Evolutionary conservation across 345 rosid species (phyloP).

Genomic region (Limnanthes douglasii): DNA sequence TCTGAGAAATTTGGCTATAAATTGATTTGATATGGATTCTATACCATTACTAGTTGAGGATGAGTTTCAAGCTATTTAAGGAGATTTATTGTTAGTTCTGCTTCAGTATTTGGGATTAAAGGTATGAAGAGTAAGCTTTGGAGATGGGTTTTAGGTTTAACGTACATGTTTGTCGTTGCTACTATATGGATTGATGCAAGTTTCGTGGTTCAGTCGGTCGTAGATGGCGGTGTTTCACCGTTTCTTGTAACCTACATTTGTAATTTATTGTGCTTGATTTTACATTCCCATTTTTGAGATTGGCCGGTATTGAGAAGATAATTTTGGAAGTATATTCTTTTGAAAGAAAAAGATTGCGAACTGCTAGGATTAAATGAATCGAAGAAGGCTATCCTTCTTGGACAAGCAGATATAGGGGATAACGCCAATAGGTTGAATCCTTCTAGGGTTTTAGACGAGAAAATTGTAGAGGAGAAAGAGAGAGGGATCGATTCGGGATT

Average conservation of each 20-base stretch:
- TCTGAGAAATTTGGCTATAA: too few species aligned
- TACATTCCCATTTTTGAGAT: slow-evolving; percentile 74
- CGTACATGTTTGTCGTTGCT: slow-evolving; percentile 72
- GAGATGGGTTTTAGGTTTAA: slow-evolving; percentile 73
- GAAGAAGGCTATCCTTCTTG: slow-evolving; percentile 59
- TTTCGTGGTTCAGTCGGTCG: slow-evolving; percentile 87
- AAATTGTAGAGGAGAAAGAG: slow-evolving; percentile 12
- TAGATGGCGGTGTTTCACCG: slow-evolving; percentile 84
- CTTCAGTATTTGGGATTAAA: slow-evolving; percentile 8
- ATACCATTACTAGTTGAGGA: too few species aligned
- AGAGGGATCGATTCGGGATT: slow-evolving; percentile 13
- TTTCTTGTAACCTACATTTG: slow-evolving; percentile 87
- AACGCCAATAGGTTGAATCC: slow-evolving; percentile 16
- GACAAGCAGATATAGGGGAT: slow-evolving; percentile 17
- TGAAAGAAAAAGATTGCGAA: slow-evolving; percentile 37
- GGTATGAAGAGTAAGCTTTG: slow-evolving; percentile 36
- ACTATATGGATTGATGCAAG: slow-evolving; percentile 91
- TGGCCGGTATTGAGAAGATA: slow-evolving; percentile 56
- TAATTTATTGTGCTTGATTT: slow-evolving; percentile 67
- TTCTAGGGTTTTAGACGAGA: slow-evolving; percentile 22
- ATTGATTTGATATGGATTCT: too few species aligned
- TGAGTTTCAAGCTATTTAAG: too few species aligned
- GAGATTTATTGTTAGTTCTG: too few species aligned
- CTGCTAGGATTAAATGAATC: slow-evolving; percentile 34
- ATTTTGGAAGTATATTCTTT: slow-evolving; percentile 43